These are phyloP conservation scores for Macrocystidia cucumis DNA, from an alignment of 1,284 basidiomycete species.

Conservation along the genomic window DNA sequence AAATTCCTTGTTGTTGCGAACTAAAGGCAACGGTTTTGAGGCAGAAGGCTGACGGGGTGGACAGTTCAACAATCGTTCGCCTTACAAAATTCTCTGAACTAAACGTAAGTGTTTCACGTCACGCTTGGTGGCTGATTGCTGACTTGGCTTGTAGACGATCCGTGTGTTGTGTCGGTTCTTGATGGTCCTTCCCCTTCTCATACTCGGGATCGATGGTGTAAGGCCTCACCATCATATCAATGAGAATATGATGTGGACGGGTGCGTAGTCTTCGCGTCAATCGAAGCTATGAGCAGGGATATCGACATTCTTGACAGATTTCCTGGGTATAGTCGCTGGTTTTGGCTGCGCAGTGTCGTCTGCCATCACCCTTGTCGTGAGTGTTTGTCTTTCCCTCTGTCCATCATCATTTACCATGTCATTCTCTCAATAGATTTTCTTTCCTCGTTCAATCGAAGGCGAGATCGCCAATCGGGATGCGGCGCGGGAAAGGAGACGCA, in stretches of 20 bases:
- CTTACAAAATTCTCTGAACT: slow-evolving; percentile 73
- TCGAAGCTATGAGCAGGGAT: not conserved
- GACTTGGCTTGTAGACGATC: slow-evolving; percentile 36
- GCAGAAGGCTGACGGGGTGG: slow-evolving; percentile 50
- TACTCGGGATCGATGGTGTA: slow-evolving; percentile 62
- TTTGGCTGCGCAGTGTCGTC: slow-evolving; percentile 62
- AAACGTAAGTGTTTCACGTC: slow-evolving; percentile 41
- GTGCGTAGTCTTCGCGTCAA: slow-evolving; percentile 16
- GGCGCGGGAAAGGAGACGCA: slow-evolving; percentile 24
- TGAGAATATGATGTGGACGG: slow-evolving; percentile 44
- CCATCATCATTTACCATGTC: not conserved
- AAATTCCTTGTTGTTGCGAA: slow-evolving; percentile 1
- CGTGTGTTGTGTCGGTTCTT: slow-evolving; percentile 65
- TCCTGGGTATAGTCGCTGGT: slow-evolving; percentile 48
- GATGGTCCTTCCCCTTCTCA: slow-evolving; percentile 53
- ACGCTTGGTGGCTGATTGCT: not conserved
- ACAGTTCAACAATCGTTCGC: slow-evolving; percentile 53
- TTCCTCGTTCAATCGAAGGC: slow-evolving; percentile 61
- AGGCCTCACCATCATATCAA: slow-evolving; percentile 56
- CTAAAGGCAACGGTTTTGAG: slow-evolving; percentile 3
- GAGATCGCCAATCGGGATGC: slow-evolving; percentile 49
- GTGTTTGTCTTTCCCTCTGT: slow-evolving; percentile 16
- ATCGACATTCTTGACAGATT: slow-evolving; percentile 28
- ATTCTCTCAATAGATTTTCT: slow-evolving; percentile 51
- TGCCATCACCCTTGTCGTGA: slow-evolving; percentile 63